Base-by-base conservation (phyloP, 202 grass and related monocot species). In the Brachypodium distachyon region DNA sequence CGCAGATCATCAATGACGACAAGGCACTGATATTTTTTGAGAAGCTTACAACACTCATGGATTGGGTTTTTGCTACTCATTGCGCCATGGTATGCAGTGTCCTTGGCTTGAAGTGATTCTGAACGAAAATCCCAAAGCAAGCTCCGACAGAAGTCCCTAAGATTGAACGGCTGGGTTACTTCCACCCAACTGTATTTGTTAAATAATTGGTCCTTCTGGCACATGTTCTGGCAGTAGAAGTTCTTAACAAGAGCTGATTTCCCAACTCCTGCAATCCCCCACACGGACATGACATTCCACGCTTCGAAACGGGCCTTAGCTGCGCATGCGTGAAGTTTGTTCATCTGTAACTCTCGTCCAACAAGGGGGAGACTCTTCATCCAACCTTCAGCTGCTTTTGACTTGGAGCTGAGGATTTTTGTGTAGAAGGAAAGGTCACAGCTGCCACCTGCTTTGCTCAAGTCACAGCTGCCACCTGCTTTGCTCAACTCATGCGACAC, bases 191-290 rank as follows among this genome's bases (percentile, higher is more conserved):
- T 17, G 6, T 17, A 76, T 14, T 9, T 54, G 1, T 2, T 4
- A 70, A 60, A 80, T 16, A 8, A n/a, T n/a, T n/a, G 3, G 14
- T 2, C 0, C 0, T 0, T 7, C 0, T 0, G 0, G 70, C 3
- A 13, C 3, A 74, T 74, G 13, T 0, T 39, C 0, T 58, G 0
- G 0, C 31, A 70, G 34, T 61, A 84, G 3, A 61, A 50, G 12
- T 34, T 32, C n/a, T 12, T 72, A 0, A 84, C 27, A 0, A 84
- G 74, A 63, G 27, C 4, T 72, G 82, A 72, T 27, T 78, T 84
- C 0, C 82, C 74, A 22, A 72, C 55, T 0, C 82, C 82, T 16
- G 74, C 54, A 14, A 84, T 72, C 0, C 82, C 82, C 65, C 82
- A 78, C 0, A 78, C 74, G 0, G 82, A 78, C 7, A 84, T 34